Evolutionary conservation across 2,329 filamentous ascomycete genomes (phyloP), one percentile per base, ranked within the genome.

Genomic region (Epichloe scottii): DNA sequence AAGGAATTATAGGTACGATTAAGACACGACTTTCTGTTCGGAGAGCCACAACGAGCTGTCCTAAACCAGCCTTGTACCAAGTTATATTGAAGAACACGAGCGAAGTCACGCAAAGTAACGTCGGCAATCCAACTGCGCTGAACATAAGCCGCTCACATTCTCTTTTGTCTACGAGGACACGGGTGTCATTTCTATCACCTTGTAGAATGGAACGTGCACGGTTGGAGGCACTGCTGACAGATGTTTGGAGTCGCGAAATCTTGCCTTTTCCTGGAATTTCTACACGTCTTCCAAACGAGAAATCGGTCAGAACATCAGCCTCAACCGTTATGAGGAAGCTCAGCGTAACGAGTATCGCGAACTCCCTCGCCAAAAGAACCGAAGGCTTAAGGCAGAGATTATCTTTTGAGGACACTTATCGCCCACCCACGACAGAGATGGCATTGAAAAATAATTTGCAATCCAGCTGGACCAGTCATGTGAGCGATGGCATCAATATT

Each of bases 21-120:
- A 78, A 83, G 52, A 78, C 84, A 53, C 78, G 79, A 50, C 77
- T 89, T 58, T 94, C 89, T 2, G 84, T 95, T 55, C 87, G 91
- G 58, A 78, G 88, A 53, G 81, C 88, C 30, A 83, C 84, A 2
- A 88, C 88, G 0, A 74, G 89, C 23, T 82, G 85, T 15, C 74
- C 82, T 14, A 87, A 82, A 58, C 77, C 79, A 14, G 75, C 81
- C 40, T 66, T 85, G 49, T 85, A 78, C 55, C 87, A 93, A 60
- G 82, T 95, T 48, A 85, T 95, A 46, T 80, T 96, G 61, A 91
- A 87, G 62, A 94, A 94, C 60, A 95, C 90, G 0, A 83, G 83
- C 58, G 77, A 79, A 2, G 72, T 80, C 45, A 84, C 82, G 58
- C 78, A 84, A 42, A 63, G 70, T 6, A 66, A 77, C 15, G 60